A percentile compares a stretch with the other conserved stretches of the same genome.
Evolutionary conservation across 768 basidiomycete species (phyloP).

Genomic region (Inosperma sp.): DNA sequence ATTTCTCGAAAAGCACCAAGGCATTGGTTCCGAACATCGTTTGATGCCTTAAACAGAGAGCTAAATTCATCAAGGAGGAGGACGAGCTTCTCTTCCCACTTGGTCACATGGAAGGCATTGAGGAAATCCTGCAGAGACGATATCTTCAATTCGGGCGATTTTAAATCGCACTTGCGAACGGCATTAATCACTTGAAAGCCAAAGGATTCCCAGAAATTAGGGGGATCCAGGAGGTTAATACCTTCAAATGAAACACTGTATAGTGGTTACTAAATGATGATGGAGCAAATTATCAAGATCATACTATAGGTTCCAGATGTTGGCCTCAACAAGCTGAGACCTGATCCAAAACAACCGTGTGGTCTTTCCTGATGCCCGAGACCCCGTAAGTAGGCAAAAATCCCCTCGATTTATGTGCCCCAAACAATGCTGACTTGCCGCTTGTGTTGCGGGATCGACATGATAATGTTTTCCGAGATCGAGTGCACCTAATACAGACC

Average conservation of each 20-base stretch:
- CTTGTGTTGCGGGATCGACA: neutral
- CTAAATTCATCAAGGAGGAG: constrained; percentile 2
- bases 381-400: neutral
- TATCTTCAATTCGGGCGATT: neutral
- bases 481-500: neutral
- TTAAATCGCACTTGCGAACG: neutral
- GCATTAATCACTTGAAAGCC: neutral
- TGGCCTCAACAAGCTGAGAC: neutral
- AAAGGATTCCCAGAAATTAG: neutral
- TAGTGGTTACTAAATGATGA: neutral
- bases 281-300: neutral
- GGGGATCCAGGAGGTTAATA: neutral
- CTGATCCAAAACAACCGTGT: neutral
- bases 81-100: neutral
- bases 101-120: neutral
- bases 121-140: neutral
- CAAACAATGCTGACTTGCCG: neutral
- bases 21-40: neutral
- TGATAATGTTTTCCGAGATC: neutral
- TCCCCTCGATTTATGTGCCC: neutral
- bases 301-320: neutral
- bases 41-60: neutral
- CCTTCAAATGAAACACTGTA: neutral
- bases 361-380: constrained; percentile 4
- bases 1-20: neutral